Conservation (phyloP, 306 rosid genomes). For the Dicorynia guianensis region DNA sequence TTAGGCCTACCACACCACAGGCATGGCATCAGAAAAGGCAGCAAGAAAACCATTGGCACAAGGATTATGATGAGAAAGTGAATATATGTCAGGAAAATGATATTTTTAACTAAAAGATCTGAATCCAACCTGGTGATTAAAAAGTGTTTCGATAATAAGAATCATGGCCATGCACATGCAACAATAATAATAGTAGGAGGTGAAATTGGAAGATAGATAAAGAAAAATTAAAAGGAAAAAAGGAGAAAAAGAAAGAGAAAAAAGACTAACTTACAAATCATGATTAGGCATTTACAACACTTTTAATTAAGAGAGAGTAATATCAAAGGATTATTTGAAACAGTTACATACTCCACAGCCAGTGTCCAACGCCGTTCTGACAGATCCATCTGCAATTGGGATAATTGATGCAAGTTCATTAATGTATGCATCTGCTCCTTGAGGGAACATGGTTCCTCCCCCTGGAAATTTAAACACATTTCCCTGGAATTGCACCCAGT, state of each 20-base stretch:
- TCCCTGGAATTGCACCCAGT: slow-evolving; percentile 93
- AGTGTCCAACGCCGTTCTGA: slow-evolving; percentile 94
- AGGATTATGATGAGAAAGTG: background rate
- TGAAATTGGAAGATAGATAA: slow-evolving; percentile 7
- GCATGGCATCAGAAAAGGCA: background rate
- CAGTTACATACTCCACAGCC: slow-evolving; percentile 84
- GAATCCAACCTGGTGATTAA: slow-evolving; percentile 12
- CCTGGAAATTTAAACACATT: slow-evolving; percentile 96
- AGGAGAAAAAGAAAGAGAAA: background rate
- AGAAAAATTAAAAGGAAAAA: background rate
- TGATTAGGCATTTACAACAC: slow-evolving; percentile 11
- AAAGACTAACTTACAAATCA: background rate
- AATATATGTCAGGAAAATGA: background rate
- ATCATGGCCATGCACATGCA: too few relatives aligned
- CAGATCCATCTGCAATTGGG: slow-evolving; percentile 84
- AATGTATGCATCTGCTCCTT: slow-evolving; percentile 90
- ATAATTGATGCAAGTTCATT: slow-evolving; percentile 89
- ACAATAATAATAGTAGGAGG: background rate
- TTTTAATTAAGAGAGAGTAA: slow-evolving; percentile 2
- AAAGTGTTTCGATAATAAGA: slow-evolving; percentile 1
- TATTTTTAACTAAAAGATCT: background rate
- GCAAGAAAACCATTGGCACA: slow-evolving; percentile 7
- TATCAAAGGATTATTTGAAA: slow-evolving; percentile 21
- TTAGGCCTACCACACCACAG: background rate
- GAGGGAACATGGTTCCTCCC: slow-evolving; percentile 99